Evolutionary conservation across 75 land plant genomes (phyloP).

Genomic region (Selaginella moellendorffii): DNA sequence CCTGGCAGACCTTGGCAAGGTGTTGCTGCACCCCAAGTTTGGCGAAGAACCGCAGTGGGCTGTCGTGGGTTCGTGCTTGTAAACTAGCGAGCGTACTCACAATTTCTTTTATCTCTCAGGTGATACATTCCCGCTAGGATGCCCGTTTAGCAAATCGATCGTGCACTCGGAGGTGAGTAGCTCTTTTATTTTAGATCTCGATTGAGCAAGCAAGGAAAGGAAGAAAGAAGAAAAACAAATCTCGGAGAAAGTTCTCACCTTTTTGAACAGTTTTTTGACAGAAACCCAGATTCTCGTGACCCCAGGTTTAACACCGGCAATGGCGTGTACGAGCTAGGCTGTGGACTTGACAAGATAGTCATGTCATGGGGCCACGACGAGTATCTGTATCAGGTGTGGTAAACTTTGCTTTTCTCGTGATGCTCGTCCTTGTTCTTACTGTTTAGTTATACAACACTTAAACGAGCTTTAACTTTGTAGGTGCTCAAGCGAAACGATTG

Average conservation of each 20-base stretch:
- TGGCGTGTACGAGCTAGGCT: background rate
- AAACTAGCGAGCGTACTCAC: background rate
- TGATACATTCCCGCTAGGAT: conserved; percentile 77
- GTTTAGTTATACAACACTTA: too few species aligned
- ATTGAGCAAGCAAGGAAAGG: background rate
- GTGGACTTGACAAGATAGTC: background rate
- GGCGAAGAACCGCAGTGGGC: conserved; percentile 83
- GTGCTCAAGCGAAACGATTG: conserved; percentile 61
- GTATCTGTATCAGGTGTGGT: background rate
- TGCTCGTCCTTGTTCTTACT: too few species aligned
- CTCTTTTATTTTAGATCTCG: background rate
- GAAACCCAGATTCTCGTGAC: conserved; percentile 41
- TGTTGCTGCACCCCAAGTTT: conserved; percentile 60
- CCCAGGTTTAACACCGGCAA: background rate
- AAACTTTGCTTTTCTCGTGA: too few species aligned
- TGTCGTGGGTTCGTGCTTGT: conserved; percentile 52
- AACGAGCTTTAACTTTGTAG: too few species aligned
- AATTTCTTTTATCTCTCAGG: conserved; percentile 25
- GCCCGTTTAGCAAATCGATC: conserved; percentile 63
- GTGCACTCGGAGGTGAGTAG: conserved; percentile 59
- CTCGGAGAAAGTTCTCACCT: too few species aligned
- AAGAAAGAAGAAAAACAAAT: too few species aligned
- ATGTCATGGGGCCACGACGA: conserved; percentile 2
- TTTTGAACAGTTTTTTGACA: conserved; percentile 48
- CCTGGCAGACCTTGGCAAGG: conserved; percentile 76